Percentiles rank a stretch among this genome's conserved stretches.
These are phyloP conservation scores for Aphanoascus verrucosus DNA, from an alignment of 2,329 filamentous ascomycete genomes.

Conservation along the genomic window DNA sequence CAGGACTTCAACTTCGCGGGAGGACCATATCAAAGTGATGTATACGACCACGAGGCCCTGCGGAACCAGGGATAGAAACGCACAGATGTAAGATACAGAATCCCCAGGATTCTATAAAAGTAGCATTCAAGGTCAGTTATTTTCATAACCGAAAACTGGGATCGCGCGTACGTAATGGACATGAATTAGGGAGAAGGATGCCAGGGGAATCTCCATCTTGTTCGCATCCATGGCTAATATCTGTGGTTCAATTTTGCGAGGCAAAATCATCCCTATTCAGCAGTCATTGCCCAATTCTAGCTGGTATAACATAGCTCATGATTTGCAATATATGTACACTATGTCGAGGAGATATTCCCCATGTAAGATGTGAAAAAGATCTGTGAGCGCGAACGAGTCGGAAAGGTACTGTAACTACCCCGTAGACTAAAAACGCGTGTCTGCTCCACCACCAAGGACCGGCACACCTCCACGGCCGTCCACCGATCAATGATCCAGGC, in stretches of 20 bases:
- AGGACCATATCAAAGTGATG: conserved; percentile 78
- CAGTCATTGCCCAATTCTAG: neutral
- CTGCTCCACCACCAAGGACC: too few species aligned
- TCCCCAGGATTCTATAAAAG: conserved; percentile 71
- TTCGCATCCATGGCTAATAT: neutral
- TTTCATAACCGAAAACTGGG: neutral
- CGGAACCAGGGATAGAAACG: conserved; percentile 86
- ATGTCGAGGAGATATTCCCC: too few species aligned
- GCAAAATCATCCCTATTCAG: neutral
- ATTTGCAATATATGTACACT: too few species aligned
- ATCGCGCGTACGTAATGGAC: conserved; percentile 73
- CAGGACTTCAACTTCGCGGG: conserved; percentile 77
- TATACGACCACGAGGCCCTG: conserved; percentile 87
- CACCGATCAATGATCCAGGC: too few species aligned
- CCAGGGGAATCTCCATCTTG: conserved; percentile 39
- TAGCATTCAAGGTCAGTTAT: neutral
- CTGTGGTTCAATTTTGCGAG: neutral
- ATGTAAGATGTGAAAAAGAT: too few species aligned
- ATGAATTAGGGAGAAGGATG: conserved; percentile 87
- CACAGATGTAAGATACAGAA: conserved; percentile 72
- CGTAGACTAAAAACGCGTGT: too few species aligned
- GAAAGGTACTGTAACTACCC: too few species aligned
- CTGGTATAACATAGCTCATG: too few species aligned
- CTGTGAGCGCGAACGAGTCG: too few species aligned
- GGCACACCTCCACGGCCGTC: too few species aligned